A percentile compares a stretch with the other conserved stretches of the same genome.
phyloP scores from a whole-genome alignment of 2,329 filamentous ascomycete species.

The Aspergillus brunneoviolaceus region DNA sequence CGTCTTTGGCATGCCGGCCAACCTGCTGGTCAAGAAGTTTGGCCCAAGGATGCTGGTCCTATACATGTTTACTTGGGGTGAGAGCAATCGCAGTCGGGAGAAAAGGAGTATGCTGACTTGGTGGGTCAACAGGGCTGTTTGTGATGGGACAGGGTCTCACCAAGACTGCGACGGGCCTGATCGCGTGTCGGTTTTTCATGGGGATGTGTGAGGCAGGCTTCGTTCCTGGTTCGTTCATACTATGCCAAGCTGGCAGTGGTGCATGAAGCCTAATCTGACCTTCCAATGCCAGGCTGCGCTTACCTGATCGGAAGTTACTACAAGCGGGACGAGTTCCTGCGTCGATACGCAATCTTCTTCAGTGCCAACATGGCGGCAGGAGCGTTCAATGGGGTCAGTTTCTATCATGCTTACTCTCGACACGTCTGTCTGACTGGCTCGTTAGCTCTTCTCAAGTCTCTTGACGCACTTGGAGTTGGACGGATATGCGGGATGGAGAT shows the following conservation, averaged over 20 bases:
- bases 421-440: background rate
- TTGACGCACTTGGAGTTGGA: slow-evolving; percentile 14
- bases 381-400: slow-evolving; percentile 15
- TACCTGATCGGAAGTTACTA: slow-evolving; percentile 20
- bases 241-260: background rate
- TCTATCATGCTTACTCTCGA: background rate
- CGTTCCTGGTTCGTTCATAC: slow-evolving; percentile 12
- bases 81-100: background rate
- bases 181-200: slow-evolving; percentile 18
- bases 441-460: slow-evolving; percentile 12
- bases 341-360: slow-evolving; percentile 17
- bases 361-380: slow-evolving; percentile 19
- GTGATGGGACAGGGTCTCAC: slow-evolving; percentile 18
- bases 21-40: slow-evolving; percentile 16
- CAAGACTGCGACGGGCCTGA: slow-evolving; percentile 12
- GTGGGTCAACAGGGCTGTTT: slow-evolving; percentile 9
- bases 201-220: slow-evolving; percentile 19
- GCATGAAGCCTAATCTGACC: background rate
- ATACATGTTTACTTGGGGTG: slow-evolving; percentile 19
- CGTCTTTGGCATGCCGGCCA: slow-evolving; percentile 18
- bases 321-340: slow-evolving; percentile 17
- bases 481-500: slow-evolving; percentile 18
- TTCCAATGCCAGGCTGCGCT: slow-evolving; percentile 9
- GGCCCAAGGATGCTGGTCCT: slow-evolving; percentile 17
- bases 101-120: background rate